phyloP scores from a whole-genome alignment of 805 yeast species.

The Saccharomycopsis schoenii region DNA sequence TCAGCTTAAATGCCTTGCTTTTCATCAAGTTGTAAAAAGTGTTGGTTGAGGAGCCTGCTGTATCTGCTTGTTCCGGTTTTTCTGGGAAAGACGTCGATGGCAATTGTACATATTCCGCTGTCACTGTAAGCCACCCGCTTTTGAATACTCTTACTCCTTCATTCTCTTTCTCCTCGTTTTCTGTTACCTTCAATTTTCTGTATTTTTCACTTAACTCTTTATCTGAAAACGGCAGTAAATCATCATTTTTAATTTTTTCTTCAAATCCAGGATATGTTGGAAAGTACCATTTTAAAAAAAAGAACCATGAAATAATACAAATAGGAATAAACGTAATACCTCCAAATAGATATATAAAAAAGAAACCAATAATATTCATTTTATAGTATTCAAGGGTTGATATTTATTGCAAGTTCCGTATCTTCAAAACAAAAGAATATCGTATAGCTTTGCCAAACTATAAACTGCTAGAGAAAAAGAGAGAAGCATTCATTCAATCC shows the following conservation, averaged over 20 bases:
- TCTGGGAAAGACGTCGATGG: conserved; percentile 14
- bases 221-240: conserved; percentile 17
- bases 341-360: conserved; percentile 55
- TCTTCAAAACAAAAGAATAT: background rate
- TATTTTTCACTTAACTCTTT: conserved; percentile 22
- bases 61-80: conserved; percentile 21
- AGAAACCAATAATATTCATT: conserved; percentile 18
- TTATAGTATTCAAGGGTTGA: background rate
- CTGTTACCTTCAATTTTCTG: conserved; percentile 45
- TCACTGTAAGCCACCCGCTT: conserved; percentile 79
- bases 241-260: conserved; percentile 18
- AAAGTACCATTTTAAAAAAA: conserved; percentile 27
- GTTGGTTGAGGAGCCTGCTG: conserved; percentile 46
- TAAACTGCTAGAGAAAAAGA: too few species aligned
- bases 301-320: conserved; percentile 31
- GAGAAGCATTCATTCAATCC: too few species aligned
- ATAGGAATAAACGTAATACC: conserved; percentile 76
- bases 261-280: conserved; percentile 25
- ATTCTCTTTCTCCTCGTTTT: conserved; percentile 48
- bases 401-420: too few species aligned
- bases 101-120: conserved; percentile 59
- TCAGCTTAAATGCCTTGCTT: conserved; percentile 19
- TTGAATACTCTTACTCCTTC: conserved; percentile 55
- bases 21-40: conserved; percentile 50
- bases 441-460: too few species aligned